Evolutionary conservation across 2,329 filamentous ascomycete species (phyloP), one percentile per base, ranked within the genome.

Genomic region (Pochonia chlamydosporia): DNA sequence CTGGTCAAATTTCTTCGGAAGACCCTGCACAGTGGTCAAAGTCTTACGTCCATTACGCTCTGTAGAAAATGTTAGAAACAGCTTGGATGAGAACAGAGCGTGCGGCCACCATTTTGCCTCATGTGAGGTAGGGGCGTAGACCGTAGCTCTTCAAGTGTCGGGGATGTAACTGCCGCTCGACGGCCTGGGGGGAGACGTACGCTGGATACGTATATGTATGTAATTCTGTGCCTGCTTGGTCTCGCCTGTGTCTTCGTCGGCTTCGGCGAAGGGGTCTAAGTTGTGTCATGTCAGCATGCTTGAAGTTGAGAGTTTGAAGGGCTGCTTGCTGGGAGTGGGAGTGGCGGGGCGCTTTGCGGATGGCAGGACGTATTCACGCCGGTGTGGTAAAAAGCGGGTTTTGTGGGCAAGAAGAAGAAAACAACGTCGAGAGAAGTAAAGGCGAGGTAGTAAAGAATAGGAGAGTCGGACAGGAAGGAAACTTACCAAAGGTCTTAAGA

Each of bases 1-100:
- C 75, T 93, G 90, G 76, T 96, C 92, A 68, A 96, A 97, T 71
- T 97, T 96, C 79, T 93, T 93, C 56, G 93, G 92, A 65, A 99
- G 85, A 74, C 93, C 93, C 82, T 97, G 92, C 66, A 99, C 91
- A 64, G 93, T 99, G 64, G 93, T 99, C 87, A 99, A 82, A 79
- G 93, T 97, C 84, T 99, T 99, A 74, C 93, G 93, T 84, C 93
- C 93, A 97, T 99, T 99, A 78, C 93, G 93, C 79, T 99, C 92
- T 97, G 71, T 28, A 41, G 20, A 11, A 48, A 43, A 54, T 49
- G 68, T 81, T 60, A 79, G 75, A 48, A 52, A 40, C 40, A 43
- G 23, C 3, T 18, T 13, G 9, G 8, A 8, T 28, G 18, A 13
- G 3, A 20, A 11, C 4, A 20, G 14, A 39, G n/a, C 16, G 6